Evolutionary conservation across 208 protist species (phyloP).

Genomic region (Kentomonas sorsogonicus): DNA sequence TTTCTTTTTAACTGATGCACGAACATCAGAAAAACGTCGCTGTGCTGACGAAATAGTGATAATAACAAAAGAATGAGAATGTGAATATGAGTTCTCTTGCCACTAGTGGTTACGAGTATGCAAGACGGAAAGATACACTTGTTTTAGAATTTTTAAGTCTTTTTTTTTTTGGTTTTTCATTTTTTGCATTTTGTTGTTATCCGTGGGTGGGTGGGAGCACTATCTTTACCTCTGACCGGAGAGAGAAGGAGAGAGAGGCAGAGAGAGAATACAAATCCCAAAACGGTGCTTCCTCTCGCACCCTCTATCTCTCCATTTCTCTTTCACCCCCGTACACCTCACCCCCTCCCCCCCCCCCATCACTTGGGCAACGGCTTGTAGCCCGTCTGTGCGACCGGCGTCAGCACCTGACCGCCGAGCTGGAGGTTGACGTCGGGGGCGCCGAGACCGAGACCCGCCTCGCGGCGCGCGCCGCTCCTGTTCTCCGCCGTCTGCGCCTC

Average conservation of each 20-base stretch:
- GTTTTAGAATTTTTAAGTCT: neutral
- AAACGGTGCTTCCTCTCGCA: too few species aligned
- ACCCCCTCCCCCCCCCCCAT: neutral
- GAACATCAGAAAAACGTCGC: neutral
- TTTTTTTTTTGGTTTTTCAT: neutral
- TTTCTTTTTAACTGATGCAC: neutral
- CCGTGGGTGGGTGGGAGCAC: neutral
- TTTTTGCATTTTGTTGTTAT: neutral
- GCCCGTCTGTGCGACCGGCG: conserved; percentile 65
- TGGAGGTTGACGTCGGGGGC: conserved; percentile 67
- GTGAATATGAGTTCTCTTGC: neutral
- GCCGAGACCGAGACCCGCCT: conserved; percentile 36
- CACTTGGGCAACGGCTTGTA: conserved; percentile 70
- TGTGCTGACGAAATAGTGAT: neutral
- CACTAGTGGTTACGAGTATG: neutral
- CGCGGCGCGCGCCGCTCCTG: conserved; percentile 50
- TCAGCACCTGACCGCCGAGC: conserved; percentile 64
- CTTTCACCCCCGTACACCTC: neutral
- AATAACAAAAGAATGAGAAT: conserved; percentile 2
- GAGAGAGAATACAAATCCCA: too few species aligned
- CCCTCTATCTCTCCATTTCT: neutral
- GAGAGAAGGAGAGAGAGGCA: too few species aligned
- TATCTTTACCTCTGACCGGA: too few species aligned
- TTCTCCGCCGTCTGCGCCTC: conserved; percentile 62
- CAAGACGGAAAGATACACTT: too few species aligned